Evolutionary conservation across 106 monocot genomes (phyloP).

Genomic region (Apostasia shenzhenica): DNA sequence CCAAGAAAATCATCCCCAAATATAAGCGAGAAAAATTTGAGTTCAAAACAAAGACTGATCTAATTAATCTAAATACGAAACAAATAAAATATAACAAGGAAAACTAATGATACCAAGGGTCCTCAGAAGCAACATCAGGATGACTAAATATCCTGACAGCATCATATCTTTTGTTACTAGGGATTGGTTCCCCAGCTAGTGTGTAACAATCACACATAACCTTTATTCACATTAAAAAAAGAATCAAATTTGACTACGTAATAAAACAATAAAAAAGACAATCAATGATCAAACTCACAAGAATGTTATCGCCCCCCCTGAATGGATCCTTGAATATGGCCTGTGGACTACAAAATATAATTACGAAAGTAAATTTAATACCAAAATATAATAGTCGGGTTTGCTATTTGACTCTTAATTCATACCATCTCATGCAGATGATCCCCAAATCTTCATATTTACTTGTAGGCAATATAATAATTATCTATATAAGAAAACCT

Average conservation of each 20-base stretch:
- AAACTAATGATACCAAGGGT: conserved; percentile 24
- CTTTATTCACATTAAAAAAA: conserved; percentile 13
- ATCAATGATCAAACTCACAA: conserved; percentile 26
- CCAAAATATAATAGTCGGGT: no score
- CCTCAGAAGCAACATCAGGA: conserved; percentile 41
- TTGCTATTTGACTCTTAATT: no score
- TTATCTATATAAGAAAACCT: no score
- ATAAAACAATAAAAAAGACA: neutral
- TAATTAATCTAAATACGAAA: no score
- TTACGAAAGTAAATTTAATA: no score
- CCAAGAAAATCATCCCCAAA: no score
- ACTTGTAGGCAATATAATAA: no score
- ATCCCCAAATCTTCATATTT: no score
- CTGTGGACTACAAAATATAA: conserved; percentile 36
- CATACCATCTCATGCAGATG: no score
- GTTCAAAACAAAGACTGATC: neutral
- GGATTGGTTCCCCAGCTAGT: conserved; percentile 44
- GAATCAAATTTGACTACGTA: neutral
- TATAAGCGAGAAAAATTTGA: neutral
- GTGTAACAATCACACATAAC: conserved; percentile 65
- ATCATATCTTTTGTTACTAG: conserved; percentile 44
- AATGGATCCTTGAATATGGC: conserved; percentile 78
- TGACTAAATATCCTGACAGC: conserved; percentile 47
- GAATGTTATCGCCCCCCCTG: conserved; percentile 73
- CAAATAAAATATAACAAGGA: neutral